Evolutionary conservation across 164 flowering plant genomes (phyloP).

Genomic region (Malania oleifera): DNA sequence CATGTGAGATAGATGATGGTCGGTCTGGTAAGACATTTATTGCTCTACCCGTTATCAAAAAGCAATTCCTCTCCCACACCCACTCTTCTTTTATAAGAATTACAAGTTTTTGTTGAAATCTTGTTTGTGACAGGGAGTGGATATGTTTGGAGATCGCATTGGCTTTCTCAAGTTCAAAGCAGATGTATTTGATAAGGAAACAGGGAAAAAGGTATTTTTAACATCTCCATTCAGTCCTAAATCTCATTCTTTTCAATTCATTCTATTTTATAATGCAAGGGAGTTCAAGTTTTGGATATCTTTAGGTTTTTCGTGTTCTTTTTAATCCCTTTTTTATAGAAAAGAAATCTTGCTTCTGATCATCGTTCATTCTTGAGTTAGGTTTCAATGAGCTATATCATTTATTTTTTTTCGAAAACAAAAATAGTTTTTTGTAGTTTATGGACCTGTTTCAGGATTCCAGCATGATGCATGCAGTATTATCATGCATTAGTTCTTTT

Average conservation of each 20-base stretch:
- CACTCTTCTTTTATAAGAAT: too few relatives aligned
- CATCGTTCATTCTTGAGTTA: too few relatives aligned
- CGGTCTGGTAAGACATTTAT: too few relatives aligned
- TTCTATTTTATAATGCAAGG: not conserved
- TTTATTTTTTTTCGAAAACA: not conserved
- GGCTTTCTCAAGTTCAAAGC: constrained; percentile 92
- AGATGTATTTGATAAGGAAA: constrained; percentile 57
- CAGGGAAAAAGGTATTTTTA: constrained; percentile 68
- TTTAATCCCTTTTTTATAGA: not conserved
- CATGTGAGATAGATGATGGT: too few relatives aligned
- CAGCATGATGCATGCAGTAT: too few relatives aligned
- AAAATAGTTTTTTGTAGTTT: not conserved
- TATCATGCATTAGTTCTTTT: not conserved
- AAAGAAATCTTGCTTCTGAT: too few relatives aligned
- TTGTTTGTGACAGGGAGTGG: constrained; percentile 54
- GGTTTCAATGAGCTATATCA: not conserved
- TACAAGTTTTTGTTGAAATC: not conserved
- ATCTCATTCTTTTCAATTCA: not conserved
- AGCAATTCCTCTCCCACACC: too few relatives aligned
- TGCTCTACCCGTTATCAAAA: too few relatives aligned
- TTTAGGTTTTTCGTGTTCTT: not conserved
- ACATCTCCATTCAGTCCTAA: constrained; percentile 1
- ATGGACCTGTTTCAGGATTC: too few relatives aligned
- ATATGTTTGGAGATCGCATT: constrained; percentile 77
- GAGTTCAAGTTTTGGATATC: not conserved